Percentiles rank a stretch among this genome's conserved stretches.
Conservation (phyloP, 2,329 filamentous ascomycete genomes). For the Aspergillus flavus region DNA sequence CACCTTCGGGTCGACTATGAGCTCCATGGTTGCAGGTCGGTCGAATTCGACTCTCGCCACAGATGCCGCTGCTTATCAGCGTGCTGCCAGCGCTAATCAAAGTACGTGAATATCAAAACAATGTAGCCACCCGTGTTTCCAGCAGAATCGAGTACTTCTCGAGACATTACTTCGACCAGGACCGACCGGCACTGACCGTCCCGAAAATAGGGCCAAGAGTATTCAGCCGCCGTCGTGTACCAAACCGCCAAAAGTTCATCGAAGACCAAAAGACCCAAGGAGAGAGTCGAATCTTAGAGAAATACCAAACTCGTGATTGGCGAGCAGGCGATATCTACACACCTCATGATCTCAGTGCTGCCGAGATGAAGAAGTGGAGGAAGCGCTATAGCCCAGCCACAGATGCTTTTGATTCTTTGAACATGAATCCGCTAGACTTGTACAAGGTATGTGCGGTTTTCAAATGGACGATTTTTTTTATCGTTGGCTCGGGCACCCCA, state of each 20-base stretch:
- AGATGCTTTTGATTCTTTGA: constrained; percentile 80
- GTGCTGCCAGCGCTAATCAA: constrained; percentile 19
- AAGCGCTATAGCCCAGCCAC: constrained; percentile 54
- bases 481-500: not conserved
- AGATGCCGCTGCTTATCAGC: constrained; percentile 29
- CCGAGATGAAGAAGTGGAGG: constrained; percentile 82
- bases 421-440: constrained; percentile 76
- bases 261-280: constrained; percentile 40
- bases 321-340: constrained; percentile 81
- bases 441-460: constrained; percentile 71
- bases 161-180: not conserved
- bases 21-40: constrained; percentile 29
- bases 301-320: constrained; percentile 66
- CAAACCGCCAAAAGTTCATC: constrained; percentile 36
- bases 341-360: constrained; percentile 78
- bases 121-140: not conserved
- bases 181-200: constrained; percentile 8
- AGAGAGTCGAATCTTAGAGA: constrained; percentile 43
- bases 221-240: constrained; percentile 28
- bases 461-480: not conserved
- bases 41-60: constrained; percentile 38
- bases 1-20: constrained; percentile 24
- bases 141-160: not conserved
- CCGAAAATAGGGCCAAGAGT: constrained; percentile 22
- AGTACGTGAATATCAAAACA: constrained; percentile 22